These are phyloP conservation scores for Collybia nuda DNA, from an alignment of 768 basidiomycete species.

Conservation along the genomic window DNA sequence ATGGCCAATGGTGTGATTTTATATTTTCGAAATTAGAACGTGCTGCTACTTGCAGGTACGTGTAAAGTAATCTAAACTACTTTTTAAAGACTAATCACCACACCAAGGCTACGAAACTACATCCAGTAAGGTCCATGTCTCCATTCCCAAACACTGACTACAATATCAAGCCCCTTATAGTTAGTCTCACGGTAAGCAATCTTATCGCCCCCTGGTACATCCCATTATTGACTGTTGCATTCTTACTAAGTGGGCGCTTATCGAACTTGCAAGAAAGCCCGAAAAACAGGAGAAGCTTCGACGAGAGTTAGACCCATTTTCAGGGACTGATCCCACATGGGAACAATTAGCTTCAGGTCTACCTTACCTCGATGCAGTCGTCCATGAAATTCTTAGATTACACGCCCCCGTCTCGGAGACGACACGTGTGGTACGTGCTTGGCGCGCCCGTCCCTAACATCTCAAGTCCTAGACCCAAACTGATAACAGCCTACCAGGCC, in stretches of 20 bases:
- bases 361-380: constrained; percentile 56
- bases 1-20: background rate
- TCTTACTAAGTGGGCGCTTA: background rate
- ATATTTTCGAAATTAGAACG: background rate
- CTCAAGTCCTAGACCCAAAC: too few relatives aligned
- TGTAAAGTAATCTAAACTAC: background rate
- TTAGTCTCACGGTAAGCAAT: background rate
- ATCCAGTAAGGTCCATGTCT: background rate
- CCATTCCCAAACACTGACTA: background rate
- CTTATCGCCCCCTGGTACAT: background rate
- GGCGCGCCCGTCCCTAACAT: background rate
- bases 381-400: constrained; percentile 43
- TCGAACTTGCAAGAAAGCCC: background rate
- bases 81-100: background rate
- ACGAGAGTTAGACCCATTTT: constrained; percentile 41
- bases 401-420: constrained; percentile 39
- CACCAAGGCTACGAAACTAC: constrained; percentile 2
- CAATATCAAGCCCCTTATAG: background rate
- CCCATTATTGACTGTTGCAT: background rate
- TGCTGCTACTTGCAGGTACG: constrained; percentile 2
- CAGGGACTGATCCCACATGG: constrained; percentile 47
- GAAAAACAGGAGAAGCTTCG: background rate
- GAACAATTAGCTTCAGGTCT: constrained; percentile 50
- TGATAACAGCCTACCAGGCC: constrained; percentile 27
- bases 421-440: constrained; percentile 33